Base-by-base conservation (phyloP, 192 early-diverging fungal species). In the Coemansia sp. region DNA sequence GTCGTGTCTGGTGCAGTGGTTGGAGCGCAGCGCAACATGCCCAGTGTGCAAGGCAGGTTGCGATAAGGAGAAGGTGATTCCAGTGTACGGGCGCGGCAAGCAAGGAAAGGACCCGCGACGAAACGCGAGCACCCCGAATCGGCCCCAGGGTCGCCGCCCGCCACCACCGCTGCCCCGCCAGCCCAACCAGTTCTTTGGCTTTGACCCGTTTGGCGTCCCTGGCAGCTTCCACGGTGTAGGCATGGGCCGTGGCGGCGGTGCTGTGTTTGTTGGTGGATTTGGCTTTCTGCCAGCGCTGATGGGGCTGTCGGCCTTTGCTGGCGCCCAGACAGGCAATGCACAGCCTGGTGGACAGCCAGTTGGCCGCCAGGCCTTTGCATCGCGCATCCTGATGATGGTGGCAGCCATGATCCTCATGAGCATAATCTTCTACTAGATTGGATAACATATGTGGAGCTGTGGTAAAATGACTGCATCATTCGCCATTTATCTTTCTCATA, bases 11-110 rank as follows among this genome's bases (percentile, higher is more conserved):
- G 84, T 82, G 56, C 86, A 92, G 64, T 92, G 90, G 90, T 83
- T 92, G 14, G 87, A 90, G 52, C 75, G 85, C 27, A 90, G 89
- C 60, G 88, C 89, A 23, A 86, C 88, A 1, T 93, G 91, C 52
- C 91, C 91, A 5, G 90, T 93, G 14, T 93, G 91, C 62, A 93
- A 93, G 70, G 91, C 90, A 2, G 91, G 91, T 37, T 91, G 90
- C 72, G 89, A 87, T 19, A 87, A 88, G 63, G 89, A 91, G 39
- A 91, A 93, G 63, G 89, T 93, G 21, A 91, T 93, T 61, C 91
- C 91, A 0, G 84, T 93, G 29, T 93, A 93, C 62, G 90, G 90
- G 21, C 85, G 91, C 29, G 91, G 91, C 25, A 86, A 84, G 63
- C 88, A 91, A 62, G 85, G 86, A 51, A 85, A 85, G 60, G 91